Evolutionary conservation across 2,329 filamentous ascomycete genomes (phyloP).

Genomic region (Westerdykella ornata): DNA sequence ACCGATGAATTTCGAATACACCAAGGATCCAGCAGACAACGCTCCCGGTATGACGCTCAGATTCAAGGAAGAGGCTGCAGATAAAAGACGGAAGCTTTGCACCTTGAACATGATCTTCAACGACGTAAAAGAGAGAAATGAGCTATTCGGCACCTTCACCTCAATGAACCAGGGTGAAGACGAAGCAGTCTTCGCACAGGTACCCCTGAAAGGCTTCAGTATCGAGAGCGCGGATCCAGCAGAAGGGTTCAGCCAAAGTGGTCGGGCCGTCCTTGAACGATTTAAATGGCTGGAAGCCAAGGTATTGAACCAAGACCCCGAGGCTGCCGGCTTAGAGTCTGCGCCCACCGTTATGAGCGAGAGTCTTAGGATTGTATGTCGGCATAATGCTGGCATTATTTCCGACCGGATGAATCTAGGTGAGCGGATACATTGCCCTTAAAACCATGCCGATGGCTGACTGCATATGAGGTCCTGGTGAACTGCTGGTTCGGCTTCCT

Average conservation of each 20-base stretch:
- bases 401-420: constrained; percentile 77
- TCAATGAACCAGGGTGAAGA: constrained; percentile 62
- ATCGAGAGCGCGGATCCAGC: constrained; percentile 54
- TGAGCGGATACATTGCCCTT: constrained; percentile 22
- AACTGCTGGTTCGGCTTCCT: constrained; percentile 44
- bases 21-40: constrained; percentile 52
- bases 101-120: constrained; percentile 72
- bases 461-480: constrained; percentile 34
- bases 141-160: constrained; percentile 65
- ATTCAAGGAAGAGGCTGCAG: constrained; percentile 54
- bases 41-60: constrained; percentile 66
- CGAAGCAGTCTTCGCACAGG: constrained; percentile 65
- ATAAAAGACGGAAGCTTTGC: constrained; percentile 43
- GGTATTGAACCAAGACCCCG: constrained; percentile 65
- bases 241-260: constrained; percentile 38
- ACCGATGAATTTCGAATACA: constrained; percentile 70
- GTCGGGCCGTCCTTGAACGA: constrained; percentile 38
- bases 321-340: constrained; percentile 49
- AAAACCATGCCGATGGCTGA: constrained; percentile 5
- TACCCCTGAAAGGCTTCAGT: constrained; percentile 58
- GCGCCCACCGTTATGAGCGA: constrained; percentile 69
- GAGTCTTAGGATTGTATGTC: constrained; percentile 65
- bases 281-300: constrained; percentile 60
- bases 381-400: constrained; percentile 68
- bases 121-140: constrained; percentile 62